Conservation (phyloP, 306 rosid species). For the Casuarina glauca region DNA sequence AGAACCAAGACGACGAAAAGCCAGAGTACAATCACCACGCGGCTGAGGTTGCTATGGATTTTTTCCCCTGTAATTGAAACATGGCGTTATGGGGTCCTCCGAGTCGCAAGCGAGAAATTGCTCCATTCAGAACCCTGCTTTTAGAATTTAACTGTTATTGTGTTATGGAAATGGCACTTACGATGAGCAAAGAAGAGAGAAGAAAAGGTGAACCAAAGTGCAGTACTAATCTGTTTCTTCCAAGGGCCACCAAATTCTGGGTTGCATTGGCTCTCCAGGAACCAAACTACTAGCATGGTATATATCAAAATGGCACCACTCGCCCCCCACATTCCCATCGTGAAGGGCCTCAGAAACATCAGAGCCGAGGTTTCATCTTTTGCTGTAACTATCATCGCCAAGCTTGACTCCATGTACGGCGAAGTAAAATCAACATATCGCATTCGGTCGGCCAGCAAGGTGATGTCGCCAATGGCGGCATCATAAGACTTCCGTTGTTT, state of each 20-base stretch:
- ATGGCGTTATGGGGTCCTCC: too few species aligned
- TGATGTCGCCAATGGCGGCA: conserved; percentile 64
- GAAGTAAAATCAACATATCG: conserved; percentile 56
- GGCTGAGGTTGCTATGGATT: conserved; percentile 45
- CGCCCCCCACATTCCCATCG: conserved; percentile 67
- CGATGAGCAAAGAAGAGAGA: conserved; percentile 78
- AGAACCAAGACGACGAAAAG: conserved; percentile 56
- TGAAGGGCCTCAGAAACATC: conserved; percentile 73
- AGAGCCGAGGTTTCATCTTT: conserved; percentile 37
- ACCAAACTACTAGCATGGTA: conserved; percentile 59
- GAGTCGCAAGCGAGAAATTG: too few species aligned
- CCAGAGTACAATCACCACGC: conserved; percentile 51
- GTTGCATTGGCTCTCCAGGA: conserved; percentile 52
- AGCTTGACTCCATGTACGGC: conserved; percentile 64
- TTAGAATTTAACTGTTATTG: not conserved
- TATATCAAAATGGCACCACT: conserved; percentile 45
- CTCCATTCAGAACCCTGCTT: too few species aligned
- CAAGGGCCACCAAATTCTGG: conserved; percentile 54
- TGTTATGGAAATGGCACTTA: conserved; percentile 31
- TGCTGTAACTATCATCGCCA: conserved; percentile 51
- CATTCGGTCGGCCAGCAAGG: conserved; percentile 45
- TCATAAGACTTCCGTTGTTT: conserved; percentile 51
- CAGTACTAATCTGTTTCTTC: conserved; percentile 56
- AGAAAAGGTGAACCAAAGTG: conserved; percentile 66
- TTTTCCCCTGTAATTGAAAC: conserved; percentile 41